phyloP scores from a whole-genome alignment of 2,329 filamentous ascomycete genomes.

The Phialophora macrospora region DNA sequence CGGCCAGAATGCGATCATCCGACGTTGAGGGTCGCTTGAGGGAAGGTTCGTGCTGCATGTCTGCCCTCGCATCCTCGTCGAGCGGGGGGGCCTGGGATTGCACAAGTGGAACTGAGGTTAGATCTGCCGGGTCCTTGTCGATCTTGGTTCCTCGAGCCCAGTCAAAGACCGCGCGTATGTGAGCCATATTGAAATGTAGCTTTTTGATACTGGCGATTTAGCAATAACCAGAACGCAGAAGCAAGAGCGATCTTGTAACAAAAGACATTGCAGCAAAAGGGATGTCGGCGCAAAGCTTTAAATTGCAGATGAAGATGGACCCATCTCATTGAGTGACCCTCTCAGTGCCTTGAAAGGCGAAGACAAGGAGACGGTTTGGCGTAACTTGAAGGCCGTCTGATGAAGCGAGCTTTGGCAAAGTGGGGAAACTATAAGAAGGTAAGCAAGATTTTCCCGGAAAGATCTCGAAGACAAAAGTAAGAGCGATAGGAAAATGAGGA shows the following conservation, averaged over 20 bases:
- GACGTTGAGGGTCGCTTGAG: background rate
- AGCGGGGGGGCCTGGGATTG: background rate
- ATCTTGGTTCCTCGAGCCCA: constrained; percentile 4
- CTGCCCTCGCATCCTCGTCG: background rate
- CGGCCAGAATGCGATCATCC: background rate
- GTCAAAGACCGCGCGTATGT: background rate
- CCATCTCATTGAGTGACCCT: background rate
- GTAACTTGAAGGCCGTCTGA: background rate
- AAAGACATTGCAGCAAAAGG: background rate
- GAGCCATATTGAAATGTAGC: background rate
- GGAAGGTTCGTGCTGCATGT: background rate
- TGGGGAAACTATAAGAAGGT: background rate
- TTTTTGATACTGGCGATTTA: background rate
- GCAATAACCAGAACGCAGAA: background rate
- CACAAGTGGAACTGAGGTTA: background rate
- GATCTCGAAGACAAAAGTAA: background rate
- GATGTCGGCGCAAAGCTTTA: background rate
- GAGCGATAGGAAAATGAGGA: background rate
- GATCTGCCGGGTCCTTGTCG: background rate
- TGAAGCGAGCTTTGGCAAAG: background rate
- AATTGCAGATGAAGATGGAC: background rate
- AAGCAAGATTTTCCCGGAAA: background rate
- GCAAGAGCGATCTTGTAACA: background rate
- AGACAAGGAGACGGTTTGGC: background rate
- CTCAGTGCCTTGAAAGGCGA: background rate